phyloP scores from a whole-genome alignment of 345 rosid species.

The Aegle marmelos region DNA sequence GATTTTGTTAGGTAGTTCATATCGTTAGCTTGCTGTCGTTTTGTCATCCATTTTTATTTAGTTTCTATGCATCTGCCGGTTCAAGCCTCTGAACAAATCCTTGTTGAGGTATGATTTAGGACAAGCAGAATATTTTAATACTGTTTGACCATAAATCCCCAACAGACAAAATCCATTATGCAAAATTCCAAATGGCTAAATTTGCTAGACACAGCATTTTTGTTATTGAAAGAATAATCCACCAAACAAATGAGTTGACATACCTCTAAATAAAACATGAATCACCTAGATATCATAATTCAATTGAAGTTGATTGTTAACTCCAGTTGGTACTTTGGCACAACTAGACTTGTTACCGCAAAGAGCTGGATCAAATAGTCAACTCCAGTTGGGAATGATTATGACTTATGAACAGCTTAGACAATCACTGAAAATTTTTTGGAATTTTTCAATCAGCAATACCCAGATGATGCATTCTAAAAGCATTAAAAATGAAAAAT shows the following conservation, averaged over 20 bases:
- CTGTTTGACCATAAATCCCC: neutral
- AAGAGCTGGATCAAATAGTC: neutral
- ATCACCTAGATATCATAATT: too few relatives aligned
- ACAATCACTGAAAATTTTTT: too few relatives aligned
- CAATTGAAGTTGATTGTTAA: neutral
- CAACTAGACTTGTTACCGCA: neutral
- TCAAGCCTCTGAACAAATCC: neutral
- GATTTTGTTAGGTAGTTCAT: slow-evolving; percentile 2
- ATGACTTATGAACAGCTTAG: slow-evolving; percentile 3
- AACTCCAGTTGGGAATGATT: slow-evolving; percentile 18
- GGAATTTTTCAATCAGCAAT: neutral
- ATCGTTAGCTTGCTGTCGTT: neutral
- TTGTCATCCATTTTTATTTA: slow-evolving; percentile 2
- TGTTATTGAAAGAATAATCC: neutral
- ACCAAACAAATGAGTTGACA: too few relatives aligned
- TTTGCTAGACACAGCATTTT: neutral
- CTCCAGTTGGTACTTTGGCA: neutral
- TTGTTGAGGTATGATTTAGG: neutral
- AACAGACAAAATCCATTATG: neutral
- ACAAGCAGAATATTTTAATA: neutral
- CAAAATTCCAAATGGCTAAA: neutral
- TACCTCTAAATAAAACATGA: too few relatives aligned
- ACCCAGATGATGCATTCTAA: neutral
- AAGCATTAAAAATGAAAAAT: too few relatives aligned
- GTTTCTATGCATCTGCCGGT: neutral